phyloP scores from a whole-genome alignment of 768 basidiomycete genomes.

The Lactarius trivialis region DNA sequence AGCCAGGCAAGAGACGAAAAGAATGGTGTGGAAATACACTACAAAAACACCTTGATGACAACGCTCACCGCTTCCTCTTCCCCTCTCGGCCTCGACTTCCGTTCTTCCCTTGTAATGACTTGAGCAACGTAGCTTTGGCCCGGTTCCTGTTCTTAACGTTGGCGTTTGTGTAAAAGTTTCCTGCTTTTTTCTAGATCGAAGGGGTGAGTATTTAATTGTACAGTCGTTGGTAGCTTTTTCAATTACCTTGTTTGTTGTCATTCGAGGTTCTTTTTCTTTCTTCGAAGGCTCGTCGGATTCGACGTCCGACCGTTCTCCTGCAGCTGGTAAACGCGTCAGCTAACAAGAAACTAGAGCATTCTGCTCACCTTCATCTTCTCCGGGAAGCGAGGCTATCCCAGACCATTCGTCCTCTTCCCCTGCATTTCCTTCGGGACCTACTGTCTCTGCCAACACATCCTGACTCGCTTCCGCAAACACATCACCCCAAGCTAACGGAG shows the following conservation, averaged over 20 bases:
- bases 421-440: conserved; percentile 26
- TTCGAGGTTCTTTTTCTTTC: conserved; percentile 53
- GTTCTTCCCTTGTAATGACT: conserved; percentile 34
- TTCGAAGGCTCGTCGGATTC: conserved; percentile 31
- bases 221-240: conserved; percentile 1
- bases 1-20: background rate
- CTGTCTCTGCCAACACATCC: conserved; percentile 11
- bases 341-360: conserved; percentile 1
- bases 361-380: conserved; percentile 14
- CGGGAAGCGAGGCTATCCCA: conserved; percentile 17
- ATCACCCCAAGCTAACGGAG: conserved; percentile 77
- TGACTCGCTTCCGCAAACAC: conserved; percentile 55
- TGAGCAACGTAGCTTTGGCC: conserved; percentile 53
- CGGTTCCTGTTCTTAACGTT: conserved; percentile 89
- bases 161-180: conserved; percentile 79
- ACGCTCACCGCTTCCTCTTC: conserved; percentile 16
- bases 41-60: background rate
- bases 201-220: background rate
- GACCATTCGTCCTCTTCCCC: conserved; percentile 27
- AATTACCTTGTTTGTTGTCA: conserved; percentile 88
- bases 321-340: conserved; percentile 25
- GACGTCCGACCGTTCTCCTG: conserved; percentile 29
- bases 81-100: conserved; percentile 11
- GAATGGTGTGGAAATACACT: background rate
- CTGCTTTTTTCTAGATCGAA: conserved; percentile 63